Evolutionary conservation across 2,329 filamentous ascomycete genomes (phyloP).

Genomic region (Paecilomyces niveus): DNA sequence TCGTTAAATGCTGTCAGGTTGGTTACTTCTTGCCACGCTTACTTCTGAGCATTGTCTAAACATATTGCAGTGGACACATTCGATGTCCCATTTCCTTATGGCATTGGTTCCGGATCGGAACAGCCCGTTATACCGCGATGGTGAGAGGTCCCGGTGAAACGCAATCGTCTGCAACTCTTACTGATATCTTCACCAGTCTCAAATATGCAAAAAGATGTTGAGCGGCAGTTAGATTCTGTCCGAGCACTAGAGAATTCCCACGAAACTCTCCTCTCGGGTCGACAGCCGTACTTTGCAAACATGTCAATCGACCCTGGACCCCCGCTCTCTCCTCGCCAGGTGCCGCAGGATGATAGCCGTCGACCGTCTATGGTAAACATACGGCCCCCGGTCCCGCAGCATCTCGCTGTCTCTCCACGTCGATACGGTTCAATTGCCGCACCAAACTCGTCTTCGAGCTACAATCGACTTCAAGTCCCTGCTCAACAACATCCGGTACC

Average conservation of each 20-base stretch:
- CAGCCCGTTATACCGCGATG: constrained; percentile 70
- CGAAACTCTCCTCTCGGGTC: constrained; percentile 58
- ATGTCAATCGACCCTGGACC: constrained; percentile 57
- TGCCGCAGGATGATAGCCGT: constrained; percentile 76
- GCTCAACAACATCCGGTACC: constrained; percentile 64
- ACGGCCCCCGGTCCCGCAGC: constrained; percentile 72
- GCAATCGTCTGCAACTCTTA: background rate
- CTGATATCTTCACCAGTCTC: constrained; percentile 33
- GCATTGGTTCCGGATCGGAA: constrained; percentile 69
- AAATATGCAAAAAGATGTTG: constrained; percentile 57
- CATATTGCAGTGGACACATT: constrained; percentile 65
- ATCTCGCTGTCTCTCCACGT: constrained; percentile 69
- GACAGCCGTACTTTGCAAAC: constrained; percentile 59
- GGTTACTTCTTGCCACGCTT: constrained; percentile 13
- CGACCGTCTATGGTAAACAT: constrained; percentile 64
- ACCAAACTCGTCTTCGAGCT: constrained; percentile 62
- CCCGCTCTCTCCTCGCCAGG: constrained; percentile 79
- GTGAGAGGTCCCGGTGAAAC: constrained; percentile 45
- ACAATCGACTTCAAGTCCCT: constrained; percentile 62
- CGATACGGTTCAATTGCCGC: constrained; percentile 81
- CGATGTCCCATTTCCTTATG: constrained; percentile 69
- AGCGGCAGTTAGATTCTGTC: constrained; percentile 53
- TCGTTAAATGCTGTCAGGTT: constrained; percentile 65
- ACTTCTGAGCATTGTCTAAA: constrained; percentile 3
- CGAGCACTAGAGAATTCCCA: constrained; percentile 53